Base-by-base conservation (phyloP, 306 rosid species). In the Citrullus amarus region DNA sequence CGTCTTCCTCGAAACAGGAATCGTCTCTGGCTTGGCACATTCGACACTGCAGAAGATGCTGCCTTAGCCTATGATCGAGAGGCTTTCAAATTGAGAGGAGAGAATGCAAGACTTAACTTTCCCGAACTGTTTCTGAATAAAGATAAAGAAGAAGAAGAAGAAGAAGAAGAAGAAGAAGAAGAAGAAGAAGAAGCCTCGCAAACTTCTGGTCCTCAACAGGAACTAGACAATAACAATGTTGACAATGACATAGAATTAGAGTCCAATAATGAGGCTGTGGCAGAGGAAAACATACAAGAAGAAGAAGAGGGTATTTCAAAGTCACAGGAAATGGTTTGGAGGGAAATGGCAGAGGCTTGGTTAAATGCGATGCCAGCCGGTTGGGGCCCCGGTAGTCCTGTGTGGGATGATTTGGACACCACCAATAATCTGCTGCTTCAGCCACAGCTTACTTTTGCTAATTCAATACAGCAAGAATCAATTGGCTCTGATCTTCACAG, bases 11-110 rank as follows among this genome's bases (percentile, higher is more conserved):
- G 93, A 28, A 87, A 95, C 77, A 83, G 98, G 78, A 87, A 97
- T 32, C 93, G 98, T 39, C 93, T 95, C 30, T 95, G 98, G 98
- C 90, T 95, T 0, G 98, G 98, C 78, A 95, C 98, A 38, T 95
- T 92, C 51, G 98, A 95, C 90, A 95, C 97, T 0, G 98, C 98
- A 0, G 98, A 95, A 83, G 98, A 92, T 39, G 98, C 98, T 25
- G 98, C 98, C 81, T 32, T 95, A 91, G 98, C 98, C 13, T 95
- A 95, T 65, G 98, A 95, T 75, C 96, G 97, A 0, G 98, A 95
- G 75, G 98, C 98, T 48, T 95, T 87, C 79, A 90, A 92, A 80
- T 80, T 95, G 68, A 83, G 98, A 86, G 98, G 98, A 53, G 98
- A 92, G 80, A 95, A 92, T 85, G 98, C 98, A 0, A 83, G 92